A percentile compares a stretch with the other conserved stretches of the same genome.
These are phyloP conservation scores for Parastagonospora nodorum DNA, from an alignment of 2,329 filamentous ascomycete genomes.

Conservation along the genomic window DNA sequence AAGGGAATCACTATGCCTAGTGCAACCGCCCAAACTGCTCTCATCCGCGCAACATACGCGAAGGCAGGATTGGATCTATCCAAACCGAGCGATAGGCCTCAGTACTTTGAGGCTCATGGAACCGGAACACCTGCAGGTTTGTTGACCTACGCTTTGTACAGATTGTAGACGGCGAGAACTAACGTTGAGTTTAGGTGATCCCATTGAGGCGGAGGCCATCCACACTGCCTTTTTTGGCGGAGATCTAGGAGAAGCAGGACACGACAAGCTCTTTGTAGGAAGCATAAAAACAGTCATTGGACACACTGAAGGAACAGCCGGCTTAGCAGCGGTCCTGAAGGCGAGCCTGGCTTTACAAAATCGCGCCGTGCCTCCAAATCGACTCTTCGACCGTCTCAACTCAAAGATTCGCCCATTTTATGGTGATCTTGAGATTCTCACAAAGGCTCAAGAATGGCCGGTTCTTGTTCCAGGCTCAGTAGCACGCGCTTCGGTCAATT, in stretches of 20 bases:
- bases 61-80: constrained; percentile 48
- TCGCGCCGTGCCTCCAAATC: constrained; percentile 34
- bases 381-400: constrained; percentile 9
- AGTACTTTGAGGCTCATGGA: constrained; percentile 50
- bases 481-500: too few species aligned
- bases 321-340: constrained; percentile 45
- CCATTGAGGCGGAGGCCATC: too few species aligned
- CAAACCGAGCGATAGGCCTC: constrained; percentile 21
- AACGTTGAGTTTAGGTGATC: too few species aligned
- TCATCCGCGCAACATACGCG: constrained; percentile 35
- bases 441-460: too few species aligned
- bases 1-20: constrained; percentile 54
- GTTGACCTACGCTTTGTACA: constrained; percentile 39
- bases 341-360: constrained; percentile 46
- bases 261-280: constrained; percentile 11
- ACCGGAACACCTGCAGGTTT: constrained; percentile 63
- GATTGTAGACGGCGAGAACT: too few species aligned
- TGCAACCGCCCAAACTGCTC: constrained; percentile 51
- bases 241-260: too few species aligned
- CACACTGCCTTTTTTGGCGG: too few species aligned
- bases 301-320: constrained; percentile 47
- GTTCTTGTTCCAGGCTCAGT: too few species aligned
- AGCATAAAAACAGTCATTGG: constrained; percentile 46
- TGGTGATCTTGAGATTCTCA: too few species aligned
- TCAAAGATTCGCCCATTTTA: constrained; percentile 8